phyloP scores from a whole-genome alignment of 345 rosid species.

The Euclidium syriacum region DNA sequence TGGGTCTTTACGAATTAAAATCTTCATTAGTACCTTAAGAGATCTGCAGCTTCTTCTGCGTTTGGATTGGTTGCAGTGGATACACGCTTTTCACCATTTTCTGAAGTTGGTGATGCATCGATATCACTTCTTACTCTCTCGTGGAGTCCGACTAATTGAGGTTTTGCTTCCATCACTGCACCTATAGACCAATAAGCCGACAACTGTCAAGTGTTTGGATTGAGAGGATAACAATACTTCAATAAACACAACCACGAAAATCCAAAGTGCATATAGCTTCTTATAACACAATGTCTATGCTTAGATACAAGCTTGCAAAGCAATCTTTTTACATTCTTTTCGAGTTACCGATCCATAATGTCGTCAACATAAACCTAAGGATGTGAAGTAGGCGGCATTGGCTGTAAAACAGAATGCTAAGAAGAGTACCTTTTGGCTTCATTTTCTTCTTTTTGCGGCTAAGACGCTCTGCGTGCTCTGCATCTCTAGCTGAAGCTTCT shows the following conservation, averaged over 20 bases:
- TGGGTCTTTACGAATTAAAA: too few species aligned
- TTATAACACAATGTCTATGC: not conserved
- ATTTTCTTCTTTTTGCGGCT: constrained; percentile 59
- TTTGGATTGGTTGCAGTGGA: constrained; percentile 74
- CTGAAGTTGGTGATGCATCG: constrained; percentile 47
- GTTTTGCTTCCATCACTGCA: constrained; percentile 70
- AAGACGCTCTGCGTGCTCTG: constrained; percentile 42
- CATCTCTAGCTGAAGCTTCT: constrained; percentile 39
- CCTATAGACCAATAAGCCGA: constrained; percentile 38
- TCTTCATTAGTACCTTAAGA: too few species aligned
- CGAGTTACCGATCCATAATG: not conserved
- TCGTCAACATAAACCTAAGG: not conserved
- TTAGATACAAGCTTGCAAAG: not conserved
- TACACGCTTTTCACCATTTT: constrained; percentile 51
- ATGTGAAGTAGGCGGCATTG: not conserved
- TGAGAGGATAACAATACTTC: not conserved
- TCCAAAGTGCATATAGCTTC: not conserved
- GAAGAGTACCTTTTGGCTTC: constrained; percentile 53
- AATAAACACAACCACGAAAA: not conserved
- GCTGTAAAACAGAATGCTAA: not conserved
- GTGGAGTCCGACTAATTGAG: constrained; percentile 81
- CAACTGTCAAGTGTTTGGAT: constrained; percentile 1
- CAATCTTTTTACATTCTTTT: not conserved
- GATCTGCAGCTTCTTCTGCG: constrained; percentile 91
- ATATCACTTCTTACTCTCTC: constrained; percentile 87